A percentile compares a stretch with the other conserved stretches of the same genome.
Evolutionary conservation across 1,139 yeast genomes (phyloP).

Genomic region (Pichia sp.): DNA sequence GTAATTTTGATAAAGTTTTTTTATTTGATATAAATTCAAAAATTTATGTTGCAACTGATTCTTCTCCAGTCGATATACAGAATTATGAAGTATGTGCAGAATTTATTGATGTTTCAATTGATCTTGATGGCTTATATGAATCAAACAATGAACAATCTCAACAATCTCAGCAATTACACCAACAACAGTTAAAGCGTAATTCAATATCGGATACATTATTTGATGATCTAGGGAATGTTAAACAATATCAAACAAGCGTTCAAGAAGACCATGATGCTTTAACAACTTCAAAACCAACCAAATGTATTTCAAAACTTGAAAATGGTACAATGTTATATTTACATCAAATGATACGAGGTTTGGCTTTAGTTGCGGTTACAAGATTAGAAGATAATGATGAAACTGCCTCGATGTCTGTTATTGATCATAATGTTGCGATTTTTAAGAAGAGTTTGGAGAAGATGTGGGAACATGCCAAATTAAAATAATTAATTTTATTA

Average conservation of each 20-base stretch:
- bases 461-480: conserved; percentile 47
- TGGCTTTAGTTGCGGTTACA: conserved; percentile 83
- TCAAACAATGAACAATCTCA: conserved; percentile 16
- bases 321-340: conserved; percentile 80
- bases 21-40: conserved; percentile 90
- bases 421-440: conserved; percentile 83
- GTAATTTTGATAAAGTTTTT: conserved; percentile 88
- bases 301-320: conserved; percentile 67
- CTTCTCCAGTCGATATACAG: conserved; percentile 91
- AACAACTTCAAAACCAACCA: conserved; percentile 34
- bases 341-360: conserved; percentile 87
- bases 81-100: conserved; percentile 97
- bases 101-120: conserved; percentile 90
- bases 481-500: not conserved
- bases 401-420: conserved; percentile 52
- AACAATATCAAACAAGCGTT: too few relatives aligned
- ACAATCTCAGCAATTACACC: not conserved
- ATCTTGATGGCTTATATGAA: conserved; percentile 68
- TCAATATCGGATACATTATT: conserved; percentile 9
- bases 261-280: too few relatives aligned
- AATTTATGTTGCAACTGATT: conserved; percentile 92
- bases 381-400: conserved; percentile 49
- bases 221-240: conserved; percentile 6
- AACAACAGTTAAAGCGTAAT: conserved; percentile 5
- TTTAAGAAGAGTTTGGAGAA: conserved; percentile 74